Percentiles rank a stretch among this genome's conserved stretches.
phyloP scores from a whole-genome alignment of 805 yeast genomes.

The Metschnikowia dekortorum region DNA sequence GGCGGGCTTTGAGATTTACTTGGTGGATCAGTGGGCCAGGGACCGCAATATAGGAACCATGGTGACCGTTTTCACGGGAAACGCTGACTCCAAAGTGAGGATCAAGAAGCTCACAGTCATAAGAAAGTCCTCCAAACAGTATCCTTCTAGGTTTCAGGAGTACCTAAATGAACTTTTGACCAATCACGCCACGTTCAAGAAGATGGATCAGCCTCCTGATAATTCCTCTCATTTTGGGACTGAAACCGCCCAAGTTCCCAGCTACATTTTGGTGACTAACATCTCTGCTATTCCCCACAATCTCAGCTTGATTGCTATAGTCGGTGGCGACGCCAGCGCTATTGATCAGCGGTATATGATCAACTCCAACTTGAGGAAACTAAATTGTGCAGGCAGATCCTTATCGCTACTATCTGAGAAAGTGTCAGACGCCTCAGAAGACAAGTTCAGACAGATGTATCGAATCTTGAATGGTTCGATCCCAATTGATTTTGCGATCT shows the following conservation, averaged over 20 bases:
- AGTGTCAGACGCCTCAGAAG: constrained; percentile 74
- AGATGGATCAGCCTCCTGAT: constrained; percentile 19
- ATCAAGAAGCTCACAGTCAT: constrained; percentile 55
- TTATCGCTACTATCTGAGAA: constrained; percentile 59
- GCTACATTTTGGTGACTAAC: constrained; percentile 68
- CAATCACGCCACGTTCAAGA: constrained; percentile 68
- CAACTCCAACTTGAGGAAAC: constrained; percentile 69
- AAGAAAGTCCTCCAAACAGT: constrained; percentile 42
- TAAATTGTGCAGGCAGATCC: constrained; percentile 84
- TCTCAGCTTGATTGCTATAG: constrained; percentile 65
- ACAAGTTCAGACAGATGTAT: constrained; percentile 75
- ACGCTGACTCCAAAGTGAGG: constrained; percentile 54
- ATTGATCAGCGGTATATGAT: constrained; percentile 59
- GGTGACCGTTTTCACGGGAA: constrained; percentile 84
- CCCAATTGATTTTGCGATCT: constrained; percentile 60
- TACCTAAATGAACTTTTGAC: constrained; percentile 63
- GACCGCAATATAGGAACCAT: constrained; percentile 62
- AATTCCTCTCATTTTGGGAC: background rate
- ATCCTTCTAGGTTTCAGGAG: constrained; percentile 50
- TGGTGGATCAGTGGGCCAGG: constrained; percentile 93
- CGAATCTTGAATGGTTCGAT: constrained; percentile 48
- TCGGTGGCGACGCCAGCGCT: constrained; percentile 50
- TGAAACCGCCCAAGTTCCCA: constrained; percentile 21
- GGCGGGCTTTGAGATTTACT: constrained; percentile 79
- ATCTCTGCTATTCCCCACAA: constrained; percentile 76